A percentile compares a stretch with the other conserved stretches of the same genome.
Conservation (phyloP, 192 early-diverging fungal genomes). For the Bifiguratus adelaidae region DNA sequence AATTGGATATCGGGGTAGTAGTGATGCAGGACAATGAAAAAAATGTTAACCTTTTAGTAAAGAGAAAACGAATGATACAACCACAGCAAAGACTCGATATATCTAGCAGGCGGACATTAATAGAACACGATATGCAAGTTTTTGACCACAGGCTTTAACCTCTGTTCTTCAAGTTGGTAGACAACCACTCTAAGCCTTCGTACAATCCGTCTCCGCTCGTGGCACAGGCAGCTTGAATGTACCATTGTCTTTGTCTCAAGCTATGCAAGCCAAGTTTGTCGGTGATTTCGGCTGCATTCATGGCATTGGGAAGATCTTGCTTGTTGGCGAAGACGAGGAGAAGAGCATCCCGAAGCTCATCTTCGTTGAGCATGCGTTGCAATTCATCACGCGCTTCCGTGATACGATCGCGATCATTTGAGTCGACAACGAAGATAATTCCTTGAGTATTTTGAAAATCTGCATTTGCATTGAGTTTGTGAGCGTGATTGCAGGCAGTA, state of each 20-base stretch:
- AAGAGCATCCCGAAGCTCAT: constrained; percentile 85
- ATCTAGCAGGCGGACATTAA: too few relatives aligned
- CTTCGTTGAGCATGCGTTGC: constrained; percentile 90
- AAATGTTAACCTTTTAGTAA: too few relatives aligned
- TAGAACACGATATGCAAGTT: too few relatives aligned
- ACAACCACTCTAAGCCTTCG: constrained; percentile 95
- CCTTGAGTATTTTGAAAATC: constrained; percentile 97
- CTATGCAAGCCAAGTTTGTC: constrained; percentile 86
- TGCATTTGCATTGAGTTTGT: constrained; percentile 5
- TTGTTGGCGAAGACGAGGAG: constrained; percentile 98
- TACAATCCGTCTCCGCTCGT: constrained; percentile 93
- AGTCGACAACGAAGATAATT: constrained; percentile 97
- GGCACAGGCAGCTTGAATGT: constrained; percentile 90
- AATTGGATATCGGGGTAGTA: too few relatives aligned
- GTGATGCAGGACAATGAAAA: too few relatives aligned
- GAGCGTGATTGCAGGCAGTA: neutral
- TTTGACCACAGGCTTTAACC: too few relatives aligned
- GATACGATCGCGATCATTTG: constrained; percentile 92
- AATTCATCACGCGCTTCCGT: constrained; percentile 91
- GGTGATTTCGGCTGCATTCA: constrained; percentile 88
- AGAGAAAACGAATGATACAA: too few relatives aligned
- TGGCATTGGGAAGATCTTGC: constrained; percentile 96
- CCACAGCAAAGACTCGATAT: too few relatives aligned
- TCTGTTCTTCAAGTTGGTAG: constrained; percentile 49
- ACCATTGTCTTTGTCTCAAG: constrained; percentile 79